These are phyloP conservation scores for Pyrenochaeta sp. DNA, from an alignment of 2,329 filamentous ascomycete genomes.

Conservation along the genomic window DNA sequence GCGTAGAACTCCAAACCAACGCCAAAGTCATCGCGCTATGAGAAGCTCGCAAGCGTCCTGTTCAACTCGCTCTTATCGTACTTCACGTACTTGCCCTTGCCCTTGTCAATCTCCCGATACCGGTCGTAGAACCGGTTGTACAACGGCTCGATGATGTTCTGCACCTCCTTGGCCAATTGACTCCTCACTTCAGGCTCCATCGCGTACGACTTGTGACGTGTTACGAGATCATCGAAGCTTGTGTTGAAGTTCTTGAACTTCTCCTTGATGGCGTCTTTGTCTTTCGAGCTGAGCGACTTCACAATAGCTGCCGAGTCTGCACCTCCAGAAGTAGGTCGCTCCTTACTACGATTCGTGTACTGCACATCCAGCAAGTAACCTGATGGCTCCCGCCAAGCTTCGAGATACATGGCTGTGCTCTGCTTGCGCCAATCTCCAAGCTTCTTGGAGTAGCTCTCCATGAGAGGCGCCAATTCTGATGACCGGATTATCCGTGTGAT, in stretches of 20 bases:
- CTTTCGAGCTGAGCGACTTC: constrained; percentile 84
- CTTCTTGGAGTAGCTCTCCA: constrained; percentile 69
- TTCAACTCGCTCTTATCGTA: constrained; percentile 89
- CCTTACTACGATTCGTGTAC: constrained; percentile 76
- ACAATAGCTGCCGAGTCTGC: constrained; percentile 83
- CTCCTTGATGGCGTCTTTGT: constrained; percentile 94
- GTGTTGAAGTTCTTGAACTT: constrained; percentile 94
- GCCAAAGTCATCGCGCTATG: constrained; percentile 34
- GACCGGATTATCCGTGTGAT: constrained; percentile 84
- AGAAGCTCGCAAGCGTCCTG: constrained; percentile 62
- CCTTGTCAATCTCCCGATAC: constrained; percentile 97
- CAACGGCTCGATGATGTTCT: constrained; percentile 89
- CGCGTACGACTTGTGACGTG: constrained; percentile 79
- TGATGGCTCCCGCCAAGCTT: constrained; percentile 88
- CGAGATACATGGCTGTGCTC: constrained; percentile 80
- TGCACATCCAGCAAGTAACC: constrained; percentile 86
- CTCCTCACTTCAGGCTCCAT: constrained; percentile 92
- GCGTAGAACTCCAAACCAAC: constrained; percentile 33
- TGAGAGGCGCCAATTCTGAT: constrained; percentile 78
- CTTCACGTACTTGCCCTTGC: constrained; percentile 97
- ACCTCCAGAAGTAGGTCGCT: constrained; percentile 71
- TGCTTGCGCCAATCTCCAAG: constrained; percentile 90
- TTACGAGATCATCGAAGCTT: constrained; percentile 87
- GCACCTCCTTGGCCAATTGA: constrained; percentile 82
- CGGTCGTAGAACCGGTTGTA: constrained; percentile 97